Evolutionary conservation across 2,329 filamentous ascomycete species (phyloP).

Genomic region (Byssoonygena ceratinophila): DNA sequence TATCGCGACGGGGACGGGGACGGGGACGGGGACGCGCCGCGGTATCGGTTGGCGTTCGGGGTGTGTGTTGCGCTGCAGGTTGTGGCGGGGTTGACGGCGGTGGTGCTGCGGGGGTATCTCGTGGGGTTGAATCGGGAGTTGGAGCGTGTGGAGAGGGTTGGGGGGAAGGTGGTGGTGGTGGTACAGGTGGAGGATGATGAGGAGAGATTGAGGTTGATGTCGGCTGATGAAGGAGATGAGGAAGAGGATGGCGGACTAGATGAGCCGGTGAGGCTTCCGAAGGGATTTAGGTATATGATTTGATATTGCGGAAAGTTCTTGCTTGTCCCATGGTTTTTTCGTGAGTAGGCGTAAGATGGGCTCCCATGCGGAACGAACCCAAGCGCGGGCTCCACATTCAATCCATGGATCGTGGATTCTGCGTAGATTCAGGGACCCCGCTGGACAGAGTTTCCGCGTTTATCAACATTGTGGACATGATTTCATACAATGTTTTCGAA

Average conservation of each 20-base stretch:
- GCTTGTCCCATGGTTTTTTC: too few species aligned
- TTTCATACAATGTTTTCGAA: too few species aligned
- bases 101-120: conserved; percentile 33
- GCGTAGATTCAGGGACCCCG: too few species aligned
- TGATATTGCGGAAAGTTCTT: neutral
- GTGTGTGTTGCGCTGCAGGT: conserved; percentile 35
- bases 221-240: conserved; percentile 43
- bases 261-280: conserved; percentile 41
- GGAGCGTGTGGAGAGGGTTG: conserved; percentile 36
- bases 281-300: conserved; percentile 42
- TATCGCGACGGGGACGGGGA: conserved; percentile 34
- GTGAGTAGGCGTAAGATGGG: too few species aligned
- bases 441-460: too few species aligned
- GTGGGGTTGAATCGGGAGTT: conserved; percentile 42
- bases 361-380: too few species aligned
- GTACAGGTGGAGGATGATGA: too few species aligned
- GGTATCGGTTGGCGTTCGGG: conserved; percentile 35
- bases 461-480: too few species aligned
- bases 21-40: conserved; percentile 29
- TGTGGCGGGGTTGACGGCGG: conserved; percentile 27
- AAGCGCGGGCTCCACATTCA: too few species aligned
- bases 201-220: conserved; percentile 36
- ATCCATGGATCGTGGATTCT: too few species aligned
- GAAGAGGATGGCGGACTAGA: conserved; percentile 43
- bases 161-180: neutral